These are phyloP conservation scores for Ramaria rubella DNA, from an alignment of 768 basidiomycete species.

Conservation along the genomic window DNA sequence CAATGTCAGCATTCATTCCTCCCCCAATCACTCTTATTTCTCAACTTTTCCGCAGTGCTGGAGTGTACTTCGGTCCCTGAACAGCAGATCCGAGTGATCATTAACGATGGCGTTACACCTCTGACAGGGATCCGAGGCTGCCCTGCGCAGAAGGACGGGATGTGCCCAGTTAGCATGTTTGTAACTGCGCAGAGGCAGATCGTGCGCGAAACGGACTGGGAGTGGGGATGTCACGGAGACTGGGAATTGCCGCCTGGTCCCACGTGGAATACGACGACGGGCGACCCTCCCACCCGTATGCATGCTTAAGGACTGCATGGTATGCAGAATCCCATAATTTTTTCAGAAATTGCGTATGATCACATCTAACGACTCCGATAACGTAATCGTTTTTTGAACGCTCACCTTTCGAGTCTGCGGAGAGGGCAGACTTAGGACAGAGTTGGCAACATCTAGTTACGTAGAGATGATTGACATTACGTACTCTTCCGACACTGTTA, in stretches of 20 bases:
- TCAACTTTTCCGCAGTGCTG: conserved; percentile 19
- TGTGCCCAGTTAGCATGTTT: conserved; percentile 30
- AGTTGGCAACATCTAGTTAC: no score
- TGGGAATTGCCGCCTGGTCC: conserved; percentile 65
- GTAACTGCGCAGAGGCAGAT: conserved; percentile 23
- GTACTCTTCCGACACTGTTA: no score
- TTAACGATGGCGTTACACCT: conserved; percentile 34
- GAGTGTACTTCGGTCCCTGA: conserved; percentile 25
- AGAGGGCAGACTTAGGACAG: no score
- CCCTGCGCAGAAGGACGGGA: conserved; percentile 25
- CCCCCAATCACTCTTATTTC: background rate
- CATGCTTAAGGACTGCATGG: background rate
- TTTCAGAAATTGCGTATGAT: background rate
- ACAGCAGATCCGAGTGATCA: conserved; percentile 23
- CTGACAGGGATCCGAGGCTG: conserved; percentile 27
- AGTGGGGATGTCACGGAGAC: conserved; percentile 42
- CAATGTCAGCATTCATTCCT: conserved; percentile 49
- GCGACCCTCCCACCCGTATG: conserved; percentile 42
- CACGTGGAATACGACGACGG: conserved; percentile 67
- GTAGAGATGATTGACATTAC: no score
- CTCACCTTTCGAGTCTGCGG: no score
- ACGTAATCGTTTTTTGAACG: no score
- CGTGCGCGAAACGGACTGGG: conserved; percentile 28
- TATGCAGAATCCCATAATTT: background rate
- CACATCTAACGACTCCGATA: no score